Evolutionary conservation across 2,329 filamentous ascomycete species (phyloP).

Genomic region (Karstenula rhodostoma): DNA sequence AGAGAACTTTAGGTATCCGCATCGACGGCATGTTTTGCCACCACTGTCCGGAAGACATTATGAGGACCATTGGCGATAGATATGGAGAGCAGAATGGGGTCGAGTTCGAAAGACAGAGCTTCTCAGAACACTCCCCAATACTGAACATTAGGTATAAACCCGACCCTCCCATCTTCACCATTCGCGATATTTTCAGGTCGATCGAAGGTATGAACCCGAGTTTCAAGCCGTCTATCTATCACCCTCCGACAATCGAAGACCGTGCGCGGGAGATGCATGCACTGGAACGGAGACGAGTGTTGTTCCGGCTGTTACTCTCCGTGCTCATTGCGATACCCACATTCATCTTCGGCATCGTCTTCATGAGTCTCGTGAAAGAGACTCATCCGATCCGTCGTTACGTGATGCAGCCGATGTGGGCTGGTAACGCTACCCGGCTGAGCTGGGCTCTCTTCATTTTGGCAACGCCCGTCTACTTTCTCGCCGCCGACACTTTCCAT

Average conservation of each 20-base stretch:
- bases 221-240: slow-evolving; percentile 75
- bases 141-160: slow-evolving; percentile 77
- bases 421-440: slow-evolving; percentile 74
- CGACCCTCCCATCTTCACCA: slow-evolving; percentile 71
- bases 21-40: slow-evolving; percentile 57
- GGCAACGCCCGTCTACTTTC: slow-evolving; percentile 86
- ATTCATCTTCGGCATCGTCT: slow-evolving; percentile 87
- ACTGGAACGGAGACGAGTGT: slow-evolving; percentile 72
- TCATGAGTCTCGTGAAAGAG: slow-evolving; percentile 80
- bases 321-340: slow-evolving; percentile 78
- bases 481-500: slow-evolving; percentile 87
- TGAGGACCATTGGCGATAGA: slow-evolving; percentile 59
- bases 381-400: slow-evolving; percentile 67
- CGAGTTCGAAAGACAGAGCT: slow-evolving; percentile 63
- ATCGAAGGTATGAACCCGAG: slow-evolving; percentile 72
- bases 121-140: slow-evolving; percentile 67
- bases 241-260: slow-evolving; percentile 84
- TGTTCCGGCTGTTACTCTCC: slow-evolving; percentile 75
- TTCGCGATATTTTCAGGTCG: slow-evolving; percentile 74
- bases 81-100: slow-evolving; percentile 56
- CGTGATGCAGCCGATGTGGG: slow-evolving; percentile 74
- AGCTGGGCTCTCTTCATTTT: slow-evolving; percentile 83
- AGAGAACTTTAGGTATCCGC: slow-evolving; percentile 45
- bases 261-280: slow-evolving; percentile 76
- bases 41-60: slow-evolving; percentile 60